These are phyloP conservation scores for Claviceps pusilla DNA, from an alignment of 2,329 filamentous ascomycete genomes.

Conservation along the genomic window DNA sequence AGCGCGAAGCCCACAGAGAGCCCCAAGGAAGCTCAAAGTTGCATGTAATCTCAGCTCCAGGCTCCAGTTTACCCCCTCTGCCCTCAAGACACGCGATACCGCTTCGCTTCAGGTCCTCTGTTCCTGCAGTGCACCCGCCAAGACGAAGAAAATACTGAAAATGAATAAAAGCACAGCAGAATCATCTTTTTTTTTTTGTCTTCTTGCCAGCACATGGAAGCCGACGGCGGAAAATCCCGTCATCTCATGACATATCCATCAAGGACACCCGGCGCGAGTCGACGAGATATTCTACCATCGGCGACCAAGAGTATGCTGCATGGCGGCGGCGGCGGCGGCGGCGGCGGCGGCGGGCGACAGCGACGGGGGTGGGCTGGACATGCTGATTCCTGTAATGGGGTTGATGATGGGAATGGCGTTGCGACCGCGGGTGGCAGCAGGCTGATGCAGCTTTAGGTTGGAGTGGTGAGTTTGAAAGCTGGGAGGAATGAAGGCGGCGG, in stretches of 20 bases:
- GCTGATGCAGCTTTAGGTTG: constrained; percentile 76
- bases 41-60: no score
- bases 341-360: constrained; percentile 39
- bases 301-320: constrained; percentile 39
- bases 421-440: constrained; percentile 71
- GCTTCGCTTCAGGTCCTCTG: constrained; percentile 21
- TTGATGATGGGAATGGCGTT: constrained; percentile 98
- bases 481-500: constrained; percentile 51
- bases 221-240: constrained; percentile 19
- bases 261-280: constrained; percentile 18
- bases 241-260: constrained; percentile 16
- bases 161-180: constrained; percentile 9
- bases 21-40: background rate
- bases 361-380: constrained; percentile 74
- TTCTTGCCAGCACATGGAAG: constrained; percentile 20
- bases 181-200: constrained; percentile 3
- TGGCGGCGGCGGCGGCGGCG: constrained; percentile 32
- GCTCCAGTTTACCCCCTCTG: background rate
- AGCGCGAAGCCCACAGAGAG: background rate
- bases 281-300: constrained; percentile 33
- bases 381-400: constrained; percentile 73
- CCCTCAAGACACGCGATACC: constrained; percentile 13
- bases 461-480: constrained; percentile 49
- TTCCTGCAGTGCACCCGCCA: constrained; percentile 33
- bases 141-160: constrained; percentile 19